phyloP scores from a whole-genome alignment of 2,329 filamentous ascomycete genomes.

The Sporothrix euskadiensis region DNA sequence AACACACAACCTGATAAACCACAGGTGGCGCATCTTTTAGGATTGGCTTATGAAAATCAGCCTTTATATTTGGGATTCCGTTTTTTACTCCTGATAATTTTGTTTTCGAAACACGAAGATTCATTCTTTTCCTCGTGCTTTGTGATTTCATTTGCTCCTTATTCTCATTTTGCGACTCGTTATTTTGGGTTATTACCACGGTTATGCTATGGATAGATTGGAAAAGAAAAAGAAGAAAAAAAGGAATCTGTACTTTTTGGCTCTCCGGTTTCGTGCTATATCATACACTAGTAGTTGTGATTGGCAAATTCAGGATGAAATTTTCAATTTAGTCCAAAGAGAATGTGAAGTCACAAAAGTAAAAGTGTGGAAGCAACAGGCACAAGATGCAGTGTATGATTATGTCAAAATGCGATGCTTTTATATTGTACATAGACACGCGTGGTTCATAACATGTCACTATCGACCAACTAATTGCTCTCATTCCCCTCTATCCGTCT shows the following conservation, averaged over 20 bases:
- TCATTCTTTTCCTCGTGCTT: neutral
- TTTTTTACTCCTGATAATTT: constrained; percentile 16
- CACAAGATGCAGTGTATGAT: neutral
- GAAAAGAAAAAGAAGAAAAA: neutral
- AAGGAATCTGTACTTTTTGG: neutral
- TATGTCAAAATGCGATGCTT: neutral
- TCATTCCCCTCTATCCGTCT: neutral
- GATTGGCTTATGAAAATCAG: neutral
- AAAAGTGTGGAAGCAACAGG: too few relatives aligned
- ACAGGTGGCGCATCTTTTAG: constrained; percentile 25
- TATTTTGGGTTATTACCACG: neutral
- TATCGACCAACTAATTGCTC: neutral
- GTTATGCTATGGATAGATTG: neutral
- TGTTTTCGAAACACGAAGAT: neutral
- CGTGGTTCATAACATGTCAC: neutral
- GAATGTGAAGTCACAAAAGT: neutral
- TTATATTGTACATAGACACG: constrained; percentile 21
- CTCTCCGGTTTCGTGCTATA: neutral
- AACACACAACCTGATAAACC: constrained; percentile 19
- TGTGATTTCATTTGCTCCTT: neutral
- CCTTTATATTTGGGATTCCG: neutral
- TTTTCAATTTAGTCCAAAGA: neutral
- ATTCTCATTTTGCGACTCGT: neutral
- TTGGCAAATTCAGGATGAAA: neutral
- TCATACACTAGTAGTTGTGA: neutral